Evolutionary conservation across 164 flowering plant genomes (phyloP).

Genomic region (Chloranthus sessilifolius): DNA sequence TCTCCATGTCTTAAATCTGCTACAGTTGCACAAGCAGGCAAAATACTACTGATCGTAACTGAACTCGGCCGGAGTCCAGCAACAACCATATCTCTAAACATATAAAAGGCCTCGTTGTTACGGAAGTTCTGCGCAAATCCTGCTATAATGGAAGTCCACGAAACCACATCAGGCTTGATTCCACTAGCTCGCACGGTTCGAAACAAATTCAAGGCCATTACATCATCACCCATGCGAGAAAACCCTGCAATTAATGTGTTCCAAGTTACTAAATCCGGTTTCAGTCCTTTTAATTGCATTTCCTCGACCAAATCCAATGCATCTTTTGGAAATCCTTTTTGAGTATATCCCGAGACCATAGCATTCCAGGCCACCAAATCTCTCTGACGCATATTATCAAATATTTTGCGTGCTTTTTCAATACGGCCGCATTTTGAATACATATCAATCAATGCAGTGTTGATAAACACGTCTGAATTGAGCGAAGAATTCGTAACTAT

Average conservation of each 20-base stretch:
- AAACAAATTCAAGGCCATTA: conserved; percentile 34
- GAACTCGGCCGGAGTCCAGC: conserved; percentile 45
- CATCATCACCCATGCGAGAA: conserved; percentile 33
- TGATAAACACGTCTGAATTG: conserved; percentile 43
- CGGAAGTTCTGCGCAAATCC: conserved; percentile 63
- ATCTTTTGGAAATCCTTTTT: conserved; percentile 35
- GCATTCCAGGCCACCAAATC: conserved; percentile 75
- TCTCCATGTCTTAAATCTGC: conserved; percentile 39
- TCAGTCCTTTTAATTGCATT: conserved; percentile 31
- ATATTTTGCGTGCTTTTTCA: conserved; percentile 45
- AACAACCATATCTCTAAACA: conserved; percentile 50
- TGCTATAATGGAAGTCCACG: conserved; percentile 81
- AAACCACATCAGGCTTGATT: conserved; percentile 55
- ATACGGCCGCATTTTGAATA: conserved; percentile 62
- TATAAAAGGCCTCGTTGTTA: conserved; percentile 34
- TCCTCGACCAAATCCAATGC: conserved; percentile 52
- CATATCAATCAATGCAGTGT: conserved; percentile 66
- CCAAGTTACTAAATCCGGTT: conserved; percentile 78
- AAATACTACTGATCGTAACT: conserved; percentile 46
- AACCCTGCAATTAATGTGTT: conserved; percentile 73
- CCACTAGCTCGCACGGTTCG: conserved; percentile 29
- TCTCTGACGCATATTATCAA: conserved; percentile 45
- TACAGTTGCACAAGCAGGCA: conserved; percentile 49
- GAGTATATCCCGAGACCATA: conserved; percentile 65
- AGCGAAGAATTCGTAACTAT: conserved; percentile 27